phyloP scores from a whole-genome alignment of 768 basidiomycete species.

The Mycena chlorophos region DNA sequence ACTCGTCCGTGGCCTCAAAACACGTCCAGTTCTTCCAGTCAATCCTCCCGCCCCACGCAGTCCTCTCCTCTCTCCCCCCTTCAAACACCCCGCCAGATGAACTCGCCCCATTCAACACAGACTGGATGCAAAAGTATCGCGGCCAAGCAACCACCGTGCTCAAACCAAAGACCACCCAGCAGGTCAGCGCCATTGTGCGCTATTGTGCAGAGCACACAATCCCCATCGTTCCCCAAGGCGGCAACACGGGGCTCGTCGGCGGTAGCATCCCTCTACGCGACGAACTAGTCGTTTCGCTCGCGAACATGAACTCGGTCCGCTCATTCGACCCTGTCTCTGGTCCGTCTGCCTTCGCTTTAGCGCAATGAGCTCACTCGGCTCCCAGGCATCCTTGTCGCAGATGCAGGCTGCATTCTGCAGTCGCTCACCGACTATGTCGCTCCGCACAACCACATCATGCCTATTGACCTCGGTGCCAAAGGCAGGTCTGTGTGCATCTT shows the following conservation, averaged over 20 bases:
- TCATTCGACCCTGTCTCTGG: constrained; percentile 84
- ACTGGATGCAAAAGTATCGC: constrained; percentile 96
- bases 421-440: constrained; percentile 82
- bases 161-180: constrained; percentile 81
- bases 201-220: constrained; percentile 82
- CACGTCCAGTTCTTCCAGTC: constrained; percentile 70
- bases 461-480: constrained; percentile 92
- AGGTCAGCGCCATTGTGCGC: constrained; percentile 86
- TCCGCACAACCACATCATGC: constrained; percentile 92
- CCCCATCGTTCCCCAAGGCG: constrained; percentile 95
- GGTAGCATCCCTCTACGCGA: constrained; percentile 87
- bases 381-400: constrained; percentile 83
- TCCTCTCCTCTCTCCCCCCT: constrained; percentile 68
- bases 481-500: constrained; percentile 64
- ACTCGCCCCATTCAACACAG: constrained; percentile 76
- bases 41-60: constrained; percentile 60
- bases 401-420: constrained; percentile 94
- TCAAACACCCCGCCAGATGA: constrained; percentile 54
- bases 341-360: constrained; percentile 33
- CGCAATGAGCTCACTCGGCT: constrained; percentile 13
- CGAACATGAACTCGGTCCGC: constrained; percentile 80
- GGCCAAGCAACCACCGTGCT: constrained; percentile 85
- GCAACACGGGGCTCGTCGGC: constrained; percentile 97
- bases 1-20: constrained; percentile 41
- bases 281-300: constrained; percentile 83